Conservation (phyloP, 2,329 filamentous ascomycete genomes). For the Aspergillus sp. region DNA sequence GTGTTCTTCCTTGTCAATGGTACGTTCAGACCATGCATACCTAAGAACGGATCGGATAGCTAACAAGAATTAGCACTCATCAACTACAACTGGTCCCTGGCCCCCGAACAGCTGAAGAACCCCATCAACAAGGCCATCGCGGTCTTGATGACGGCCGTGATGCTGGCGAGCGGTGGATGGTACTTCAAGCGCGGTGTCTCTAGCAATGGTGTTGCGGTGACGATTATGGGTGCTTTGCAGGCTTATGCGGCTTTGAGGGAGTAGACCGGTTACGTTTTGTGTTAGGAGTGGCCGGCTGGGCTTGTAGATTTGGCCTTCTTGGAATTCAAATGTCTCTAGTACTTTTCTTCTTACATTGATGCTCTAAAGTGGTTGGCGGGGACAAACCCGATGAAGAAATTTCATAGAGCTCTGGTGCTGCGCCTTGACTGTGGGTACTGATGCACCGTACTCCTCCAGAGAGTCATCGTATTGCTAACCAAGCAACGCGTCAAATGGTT, state of each 20-base stretch:
- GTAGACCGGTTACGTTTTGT: neutral
- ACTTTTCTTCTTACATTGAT: too few species aligned
- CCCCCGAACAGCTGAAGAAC: constrained; percentile 26
- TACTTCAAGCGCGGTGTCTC: constrained; percentile 34
- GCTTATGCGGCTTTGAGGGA: constrained; percentile 25
- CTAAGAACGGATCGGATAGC: neutral
- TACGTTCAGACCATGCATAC: constrained; percentile 5
- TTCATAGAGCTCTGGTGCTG: too few species aligned
- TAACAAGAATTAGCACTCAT: constrained; percentile 12
- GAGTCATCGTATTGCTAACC: too few species aligned
- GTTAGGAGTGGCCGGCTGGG: neutral
- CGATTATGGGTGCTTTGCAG: constrained; percentile 31
- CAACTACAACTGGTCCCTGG: constrained; percentile 20
- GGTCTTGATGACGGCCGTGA: constrained; percentile 29
- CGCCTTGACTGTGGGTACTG: too few species aligned
- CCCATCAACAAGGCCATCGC: constrained; percentile 37
- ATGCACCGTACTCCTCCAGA: too few species aligned
- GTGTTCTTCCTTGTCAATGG: constrained; percentile 30
- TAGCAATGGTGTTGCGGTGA: constrained; percentile 27
- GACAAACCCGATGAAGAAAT: too few species aligned
- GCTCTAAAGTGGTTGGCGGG: too few species aligned
- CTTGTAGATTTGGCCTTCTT: neutral
- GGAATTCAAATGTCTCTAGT: too few species aligned
- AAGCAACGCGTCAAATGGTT: too few species aligned
- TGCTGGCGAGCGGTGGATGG: constrained; percentile 37